Percentiles rank a stretch among this genome's conserved stretches.
phyloP scores from a whole-genome alignment of 1,284 basidiomycete species.

The Kwoniella shivajii region DNA sequence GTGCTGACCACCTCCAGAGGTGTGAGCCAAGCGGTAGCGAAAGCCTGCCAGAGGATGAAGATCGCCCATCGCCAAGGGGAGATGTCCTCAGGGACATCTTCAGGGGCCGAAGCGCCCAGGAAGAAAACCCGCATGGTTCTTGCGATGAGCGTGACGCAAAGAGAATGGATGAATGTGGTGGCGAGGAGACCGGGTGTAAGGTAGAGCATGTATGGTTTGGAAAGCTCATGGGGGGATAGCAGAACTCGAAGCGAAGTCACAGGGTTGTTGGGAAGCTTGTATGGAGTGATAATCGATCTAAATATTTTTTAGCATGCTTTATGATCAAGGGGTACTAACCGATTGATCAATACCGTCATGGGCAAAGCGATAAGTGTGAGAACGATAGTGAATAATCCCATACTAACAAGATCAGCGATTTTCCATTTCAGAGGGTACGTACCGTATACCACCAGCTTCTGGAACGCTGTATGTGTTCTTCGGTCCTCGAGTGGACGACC shows the following conservation, averaged over 20 bases:
- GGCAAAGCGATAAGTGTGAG: constrained; percentile 79
- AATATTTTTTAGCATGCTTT: background rate
- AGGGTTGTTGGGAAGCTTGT: constrained; percentile 68
- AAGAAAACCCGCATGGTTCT: constrained; percentile 67
- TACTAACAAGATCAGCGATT: constrained; percentile 22
- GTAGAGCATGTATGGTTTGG: constrained; percentile 77
- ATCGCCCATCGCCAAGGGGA: constrained; percentile 52
- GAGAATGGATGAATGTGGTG: constrained; percentile 67
- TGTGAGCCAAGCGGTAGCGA: constrained; percentile 68
- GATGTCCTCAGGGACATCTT: constrained; percentile 24
- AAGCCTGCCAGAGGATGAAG: constrained; percentile 62
- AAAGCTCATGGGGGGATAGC: constrained; percentile 78
- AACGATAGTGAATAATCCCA: constrained; percentile 53
- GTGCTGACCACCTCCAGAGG: constrained; percentile 82
- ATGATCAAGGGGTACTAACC: constrained; percentile 57
- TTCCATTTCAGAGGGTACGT: constrained; percentile 45
- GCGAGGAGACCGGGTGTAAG: constrained; percentile 78
- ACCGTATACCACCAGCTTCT: constrained; percentile 66
- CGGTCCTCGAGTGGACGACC: constrained; percentile 48
- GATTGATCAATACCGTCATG: constrained; percentile 73
- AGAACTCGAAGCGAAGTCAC: constrained; percentile 69
- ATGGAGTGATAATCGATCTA: constrained; percentile 83
- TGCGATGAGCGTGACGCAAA: constrained; percentile 68
- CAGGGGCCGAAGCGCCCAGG: constrained; percentile 58
- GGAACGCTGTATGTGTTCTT: constrained; percentile 69